A percentile compares a stretch with the other conserved stretches of the same genome.
phyloP scores from a whole-genome alignment of 2,329 filamentous ascomycete species.

The Botrytis aclada region DNA sequence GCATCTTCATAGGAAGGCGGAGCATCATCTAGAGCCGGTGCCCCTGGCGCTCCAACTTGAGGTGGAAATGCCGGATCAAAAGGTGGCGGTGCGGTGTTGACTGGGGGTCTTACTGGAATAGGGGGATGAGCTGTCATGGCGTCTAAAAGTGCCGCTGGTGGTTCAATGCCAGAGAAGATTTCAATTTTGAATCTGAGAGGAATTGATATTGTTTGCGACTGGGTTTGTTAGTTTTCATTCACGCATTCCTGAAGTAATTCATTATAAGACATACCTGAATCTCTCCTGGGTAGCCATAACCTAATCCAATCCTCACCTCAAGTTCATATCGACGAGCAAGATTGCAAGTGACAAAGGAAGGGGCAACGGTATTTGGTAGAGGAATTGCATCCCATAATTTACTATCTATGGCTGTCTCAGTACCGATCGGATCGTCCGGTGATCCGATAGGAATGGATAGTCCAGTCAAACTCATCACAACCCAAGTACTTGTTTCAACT shows the following conservation, averaged over 20 bases:
- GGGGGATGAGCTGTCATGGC: constrained; percentile 47
- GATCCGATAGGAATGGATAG: constrained; percentile 68
- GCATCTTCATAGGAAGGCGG: constrained; percentile 95
- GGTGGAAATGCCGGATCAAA: constrained; percentile 57
- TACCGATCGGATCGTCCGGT: constrained; percentile 55
- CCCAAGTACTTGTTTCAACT: constrained; percentile 70
- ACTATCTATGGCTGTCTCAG: constrained; percentile 67
- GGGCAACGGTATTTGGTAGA: constrained; percentile 82
- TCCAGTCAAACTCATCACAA: constrained; percentile 68
- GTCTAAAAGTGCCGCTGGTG: constrained; percentile 71
- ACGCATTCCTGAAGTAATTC: neutral
- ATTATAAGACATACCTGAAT: constrained; percentile 31
- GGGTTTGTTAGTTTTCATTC: constrained; percentile 24
- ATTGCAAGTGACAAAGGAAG: constrained; percentile 87
- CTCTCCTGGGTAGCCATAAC: constrained; percentile 61
- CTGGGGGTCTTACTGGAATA: constrained; percentile 27
- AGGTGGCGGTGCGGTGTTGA: constrained; percentile 29
- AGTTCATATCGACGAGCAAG: constrained; percentile 78
- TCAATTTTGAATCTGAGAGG: constrained; percentile 76
- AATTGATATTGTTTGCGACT: constrained; percentile 73
- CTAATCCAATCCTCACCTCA: constrained; percentile 75
- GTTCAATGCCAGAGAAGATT: constrained; percentile 83
- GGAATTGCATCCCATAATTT: constrained; percentile 68
- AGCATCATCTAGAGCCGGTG: constrained; percentile 63
- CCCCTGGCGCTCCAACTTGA: constrained; percentile 49